phyloP scores from a whole-genome alignment of 768 basidiomycete genomes.

The Hortiboletus campestris region DNA sequence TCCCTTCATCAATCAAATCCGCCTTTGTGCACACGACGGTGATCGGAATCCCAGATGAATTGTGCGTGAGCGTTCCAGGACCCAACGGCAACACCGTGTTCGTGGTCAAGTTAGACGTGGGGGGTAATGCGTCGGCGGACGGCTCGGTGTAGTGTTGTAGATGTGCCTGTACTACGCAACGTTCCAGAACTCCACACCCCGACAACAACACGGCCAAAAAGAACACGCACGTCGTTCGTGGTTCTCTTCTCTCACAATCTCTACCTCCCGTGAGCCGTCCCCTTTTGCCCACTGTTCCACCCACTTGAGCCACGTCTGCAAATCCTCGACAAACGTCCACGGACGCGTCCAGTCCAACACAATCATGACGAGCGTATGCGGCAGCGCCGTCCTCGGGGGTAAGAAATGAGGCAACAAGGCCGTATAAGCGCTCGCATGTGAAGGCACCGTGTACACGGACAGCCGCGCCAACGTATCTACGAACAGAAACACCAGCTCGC shows the following conservation, averaged over 20 bases:
- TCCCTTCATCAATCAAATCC: constrained; percentile 84
- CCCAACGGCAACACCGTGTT: constrained; percentile 79
- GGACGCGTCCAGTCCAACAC: constrained; percentile 95
- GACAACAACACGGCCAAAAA: background rate
- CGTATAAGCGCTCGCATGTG: constrained; percentile 67
- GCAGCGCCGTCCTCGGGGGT: constrained; percentile 63
- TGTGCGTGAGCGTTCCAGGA: constrained; percentile 83
- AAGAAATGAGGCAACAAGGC: constrained; percentile 75
- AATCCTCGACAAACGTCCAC: constrained; percentile 84
- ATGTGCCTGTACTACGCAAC: constrained; percentile 71
- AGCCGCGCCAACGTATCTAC: constrained; percentile 85
- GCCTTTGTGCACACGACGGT: constrained; percentile 91
- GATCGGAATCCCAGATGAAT: constrained; percentile 81
- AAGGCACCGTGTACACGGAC: constrained; percentile 89
- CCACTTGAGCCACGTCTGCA: constrained; percentile 84
- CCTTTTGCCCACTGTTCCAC: constrained; percentile 78
- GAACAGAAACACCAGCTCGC: background rate
- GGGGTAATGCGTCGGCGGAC: constrained; percentile 59
- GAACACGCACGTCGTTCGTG: constrained; percentile 71
- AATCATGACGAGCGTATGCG: constrained; percentile 77
- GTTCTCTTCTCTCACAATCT: constrained; percentile 76
- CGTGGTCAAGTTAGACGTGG: constrained; percentile 56
- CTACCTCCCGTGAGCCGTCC: constrained; percentile 64
- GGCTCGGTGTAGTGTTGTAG: constrained; percentile 90
- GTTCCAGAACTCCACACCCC: background rate